Evolutionary conservation across 257 asterid genomes (phyloP).

Genomic region (Agastache rugosa): DNA sequence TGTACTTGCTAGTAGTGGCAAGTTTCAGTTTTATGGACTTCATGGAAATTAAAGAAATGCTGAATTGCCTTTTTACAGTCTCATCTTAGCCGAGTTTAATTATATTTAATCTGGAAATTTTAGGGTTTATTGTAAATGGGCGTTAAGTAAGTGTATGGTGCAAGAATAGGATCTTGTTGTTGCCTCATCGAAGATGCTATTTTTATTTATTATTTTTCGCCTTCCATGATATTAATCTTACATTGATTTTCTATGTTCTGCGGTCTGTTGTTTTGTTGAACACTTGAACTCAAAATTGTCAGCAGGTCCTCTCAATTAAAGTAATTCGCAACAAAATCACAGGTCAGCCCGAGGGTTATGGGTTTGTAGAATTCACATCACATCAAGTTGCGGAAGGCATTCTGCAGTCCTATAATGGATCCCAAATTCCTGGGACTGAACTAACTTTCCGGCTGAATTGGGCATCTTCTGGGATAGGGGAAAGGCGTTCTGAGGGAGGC

Average conservation of each 20-base stretch:
- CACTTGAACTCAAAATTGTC: slow-evolving; percentile 17
- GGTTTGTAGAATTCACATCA: slow-evolving; percentile 85
- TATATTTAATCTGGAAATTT: slow-evolving; percentile 2
- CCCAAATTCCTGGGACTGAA: slow-evolving; percentile 97
- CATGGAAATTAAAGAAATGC: neutral
- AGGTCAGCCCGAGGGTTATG: slow-evolving; percentile 95
- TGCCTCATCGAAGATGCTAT: neutral
- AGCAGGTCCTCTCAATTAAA: slow-evolving; percentile 86
- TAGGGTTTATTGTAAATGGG: slow-evolving; percentile 12
- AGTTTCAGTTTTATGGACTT: slow-evolving; percentile 8
- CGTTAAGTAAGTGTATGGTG: slow-evolving; percentile 13
- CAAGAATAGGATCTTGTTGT: neutral
- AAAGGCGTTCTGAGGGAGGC: slow-evolving; percentile 75
- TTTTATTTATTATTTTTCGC: neutral
- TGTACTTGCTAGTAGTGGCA: slow-evolving; percentile 9
- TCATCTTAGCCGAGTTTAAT: neutral
- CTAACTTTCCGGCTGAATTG: slow-evolving; percentile 94
- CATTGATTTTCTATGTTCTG: neutral
- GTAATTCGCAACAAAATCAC: slow-evolving; percentile 91
- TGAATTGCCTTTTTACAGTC: neutral
- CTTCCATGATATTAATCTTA: slow-evolving; percentile 4
- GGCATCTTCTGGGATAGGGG: slow-evolving; percentile 98
- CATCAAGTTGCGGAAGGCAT: slow-evolving; percentile 88
- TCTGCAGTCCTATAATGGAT: slow-evolving; percentile 83
- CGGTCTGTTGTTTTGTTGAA: slow-evolving; percentile 20